Percentiles rank a stretch among this genome's conserved stretches.
Conservation (phyloP, 169 alveolate genomes). For the Plasmodium vivax region DNA sequence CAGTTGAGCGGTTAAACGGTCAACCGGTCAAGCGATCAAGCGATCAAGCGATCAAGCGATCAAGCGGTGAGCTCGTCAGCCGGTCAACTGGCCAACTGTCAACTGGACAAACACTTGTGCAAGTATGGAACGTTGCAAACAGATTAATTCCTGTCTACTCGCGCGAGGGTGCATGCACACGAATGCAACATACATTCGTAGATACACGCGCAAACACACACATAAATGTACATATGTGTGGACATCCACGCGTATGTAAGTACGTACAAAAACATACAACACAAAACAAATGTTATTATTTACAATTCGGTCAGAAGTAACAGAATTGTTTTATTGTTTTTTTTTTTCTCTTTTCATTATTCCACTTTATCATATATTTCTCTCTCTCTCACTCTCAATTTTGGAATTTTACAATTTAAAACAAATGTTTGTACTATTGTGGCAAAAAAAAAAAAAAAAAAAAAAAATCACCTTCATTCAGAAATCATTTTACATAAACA, state of each 20-base stretch:
- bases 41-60: background rate
- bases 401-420: conserved; percentile 3
- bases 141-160: conserved; percentile 6
- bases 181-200: background rate
- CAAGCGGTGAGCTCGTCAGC: background rate
- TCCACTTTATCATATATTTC: background rate
- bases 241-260: background rate
- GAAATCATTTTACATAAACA: background rate
- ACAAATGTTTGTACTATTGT: background rate
- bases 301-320: background rate
- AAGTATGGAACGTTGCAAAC: background rate
- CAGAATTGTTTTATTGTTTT: background rate
- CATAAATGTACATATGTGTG: background rate
- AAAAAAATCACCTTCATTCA: background rate
- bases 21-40: background rate
- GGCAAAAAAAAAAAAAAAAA: conserved; percentile 12
- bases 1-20: too few species aligned
- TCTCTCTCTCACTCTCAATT: conserved; percentile 25
- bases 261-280: background rate
- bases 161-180: background rate
- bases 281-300: conserved; percentile 13
- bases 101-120: conserved; percentile 11
- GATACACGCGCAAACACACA: background rate
- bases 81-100: background rate
- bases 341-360: conserved; percentile 1